These are phyloP conservation scores for Dictyostelium purpureum DNA, from an alignment of 78 protist genomes.

Conservation along the genomic window DNA sequence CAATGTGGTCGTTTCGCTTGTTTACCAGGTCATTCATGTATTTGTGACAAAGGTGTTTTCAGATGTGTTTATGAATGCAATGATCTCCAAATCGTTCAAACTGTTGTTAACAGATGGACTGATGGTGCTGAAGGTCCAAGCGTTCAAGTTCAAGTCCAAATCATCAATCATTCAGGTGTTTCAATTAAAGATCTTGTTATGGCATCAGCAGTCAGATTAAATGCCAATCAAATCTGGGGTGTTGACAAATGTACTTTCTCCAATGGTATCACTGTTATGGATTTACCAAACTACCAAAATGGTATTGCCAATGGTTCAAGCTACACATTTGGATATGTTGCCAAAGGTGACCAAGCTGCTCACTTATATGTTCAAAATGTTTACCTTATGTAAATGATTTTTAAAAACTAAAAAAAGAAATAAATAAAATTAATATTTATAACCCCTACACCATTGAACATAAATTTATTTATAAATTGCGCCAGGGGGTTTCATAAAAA, in stretches of 20 bases:
- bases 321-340: background rate
- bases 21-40: conserved; percentile 14
- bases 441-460: too few species aligned
- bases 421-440: too few species aligned
- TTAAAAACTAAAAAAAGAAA: too few species aligned
- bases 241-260: too few species aligned
- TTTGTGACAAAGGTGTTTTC: conserved; percentile 17
- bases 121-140: conserved; percentile 8
- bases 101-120: conserved; percentile 2
- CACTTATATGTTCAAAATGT: background rate
- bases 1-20: conserved; percentile 33
- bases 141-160: conserved; percentile 32
- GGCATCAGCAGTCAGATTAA: background rate
- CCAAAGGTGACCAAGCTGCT: background rate
- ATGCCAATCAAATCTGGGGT: background rate
- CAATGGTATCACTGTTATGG: too few species aligned
- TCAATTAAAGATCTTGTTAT: conserved; percentile 13
- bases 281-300: too few species aligned
- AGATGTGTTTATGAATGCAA: conserved; percentile 22
- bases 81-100: conserved; percentile 1
- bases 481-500: too few species aligned
- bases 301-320: background rate
- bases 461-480: too few species aligned
- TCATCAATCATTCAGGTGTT: background rate
- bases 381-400: background rate